Evolutionary conservation across 805 yeast genomes (phyloP).

Genomic region (Candida mattraensis): DNA sequence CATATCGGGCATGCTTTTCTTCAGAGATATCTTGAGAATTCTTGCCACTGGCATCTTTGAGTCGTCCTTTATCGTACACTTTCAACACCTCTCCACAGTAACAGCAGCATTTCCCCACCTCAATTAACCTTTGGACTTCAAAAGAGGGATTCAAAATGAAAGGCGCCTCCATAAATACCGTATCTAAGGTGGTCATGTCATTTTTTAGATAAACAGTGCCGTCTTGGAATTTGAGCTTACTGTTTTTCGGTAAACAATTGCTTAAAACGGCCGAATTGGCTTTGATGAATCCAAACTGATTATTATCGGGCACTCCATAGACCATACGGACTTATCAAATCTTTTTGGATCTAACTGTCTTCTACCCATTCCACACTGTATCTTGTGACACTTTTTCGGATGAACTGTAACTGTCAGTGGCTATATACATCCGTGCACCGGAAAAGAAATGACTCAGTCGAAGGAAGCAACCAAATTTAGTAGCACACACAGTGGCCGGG

Average conservation of each 20-base stretch:
- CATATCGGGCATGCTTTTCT: constrained; percentile 29
- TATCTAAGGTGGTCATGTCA: constrained; percentile 17
- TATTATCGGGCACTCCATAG: neutral
- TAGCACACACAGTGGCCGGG: too few species aligned
- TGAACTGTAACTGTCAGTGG: too few species aligned
- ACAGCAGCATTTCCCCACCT: constrained; percentile 33
- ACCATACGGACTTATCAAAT: neutral
- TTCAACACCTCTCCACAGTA: constrained; percentile 34
- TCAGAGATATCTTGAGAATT: constrained; percentile 14
- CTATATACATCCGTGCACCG: too few species aligned
- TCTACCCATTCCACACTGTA: too few species aligned
- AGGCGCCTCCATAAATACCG: constrained; percentile 32
- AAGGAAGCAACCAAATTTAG: too few species aligned
- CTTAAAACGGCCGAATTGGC: constrained; percentile 7
- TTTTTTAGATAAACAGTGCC: constrained; percentile 11
- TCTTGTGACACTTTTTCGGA: too few species aligned
- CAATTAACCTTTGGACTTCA: constrained; percentile 27
- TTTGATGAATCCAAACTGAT: neutral
- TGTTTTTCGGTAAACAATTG: constrained; percentile 13
- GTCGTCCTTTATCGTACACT: constrained; percentile 31
- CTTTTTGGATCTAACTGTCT: too few species aligned
- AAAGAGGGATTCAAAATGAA: constrained; percentile 27
- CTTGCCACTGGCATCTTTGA: constrained; percentile 19
- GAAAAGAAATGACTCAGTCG: too few species aligned
- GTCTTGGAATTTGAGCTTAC: constrained; percentile 8